A percentile compares a stretch with the other conserved stretches of the same genome.
Conservation (phyloP, 2,329 filamentous ascomycete genomes). For the Pyrenochaeta sp. region DNA sequence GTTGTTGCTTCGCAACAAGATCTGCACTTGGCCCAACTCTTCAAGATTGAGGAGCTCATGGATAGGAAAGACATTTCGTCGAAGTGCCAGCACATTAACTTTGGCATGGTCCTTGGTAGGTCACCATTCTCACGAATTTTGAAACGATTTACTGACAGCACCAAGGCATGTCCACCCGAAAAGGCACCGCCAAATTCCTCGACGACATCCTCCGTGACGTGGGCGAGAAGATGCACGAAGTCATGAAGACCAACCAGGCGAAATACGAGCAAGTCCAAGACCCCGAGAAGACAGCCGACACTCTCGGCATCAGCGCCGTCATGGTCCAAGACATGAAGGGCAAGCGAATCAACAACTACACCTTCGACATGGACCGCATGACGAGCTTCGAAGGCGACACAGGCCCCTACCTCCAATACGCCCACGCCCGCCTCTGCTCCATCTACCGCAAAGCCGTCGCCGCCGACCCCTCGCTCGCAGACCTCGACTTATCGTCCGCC, state of each 20-base stretch:
- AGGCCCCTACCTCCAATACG: conserved; percentile 85
- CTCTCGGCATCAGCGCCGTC: conserved; percentile 88
- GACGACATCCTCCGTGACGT: conserved; percentile 64
- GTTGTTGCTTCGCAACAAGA: conserved; percentile 71
- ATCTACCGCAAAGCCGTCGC: conserved; percentile 61
- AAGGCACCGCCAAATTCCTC: conserved; percentile 64
- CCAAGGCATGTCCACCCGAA: conserved; percentile 65
- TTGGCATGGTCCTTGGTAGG: conserved; percentile 68
- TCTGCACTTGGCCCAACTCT: conserved; percentile 69
- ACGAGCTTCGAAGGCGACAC: conserved; percentile 86
- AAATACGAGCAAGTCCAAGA: conserved; percentile 93
- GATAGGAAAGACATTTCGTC: conserved; percentile 66
- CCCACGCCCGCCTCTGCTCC: conserved; percentile 56
- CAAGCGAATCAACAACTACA: conserved; percentile 77
- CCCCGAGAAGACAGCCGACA: conserved; percentile 82
- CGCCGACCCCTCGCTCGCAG: conserved; percentile 54
- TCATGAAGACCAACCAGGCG: conserved; percentile 87
- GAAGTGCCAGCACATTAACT: conserved; percentile 69
- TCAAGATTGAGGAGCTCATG: conserved; percentile 70
- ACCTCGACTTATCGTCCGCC: conserved; percentile 69
- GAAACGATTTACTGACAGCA: not conserved
- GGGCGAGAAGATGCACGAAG: conserved; percentile 95
- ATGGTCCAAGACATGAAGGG: conserved; percentile 99
- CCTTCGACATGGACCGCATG: conserved; percentile 83
- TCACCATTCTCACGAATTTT: not conserved